A percentile compares a stretch with the other conserved stretches of the same genome.
These are phyloP conservation scores for Fagopyrum tataricum DNA, from an alignment of 148 eudicot genomes.

Conservation along the genomic window DNA sequence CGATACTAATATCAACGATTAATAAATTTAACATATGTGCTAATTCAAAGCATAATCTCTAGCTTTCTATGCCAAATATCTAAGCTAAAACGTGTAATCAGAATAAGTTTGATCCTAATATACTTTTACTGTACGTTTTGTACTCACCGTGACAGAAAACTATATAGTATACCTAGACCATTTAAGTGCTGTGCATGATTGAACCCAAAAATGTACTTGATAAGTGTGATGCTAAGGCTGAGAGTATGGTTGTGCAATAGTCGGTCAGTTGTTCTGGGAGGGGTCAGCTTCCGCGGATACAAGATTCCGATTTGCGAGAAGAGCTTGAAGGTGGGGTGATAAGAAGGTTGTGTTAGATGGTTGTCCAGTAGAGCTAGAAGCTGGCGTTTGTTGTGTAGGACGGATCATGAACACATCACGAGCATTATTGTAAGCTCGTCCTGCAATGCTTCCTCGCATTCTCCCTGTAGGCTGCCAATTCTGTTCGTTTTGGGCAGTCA, in stretches of 20 bases:
- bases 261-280: background rate
- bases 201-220: background rate
- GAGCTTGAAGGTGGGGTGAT: background rate
- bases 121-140: no score
- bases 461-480: constrained; percentile 10
- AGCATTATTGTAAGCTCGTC: constrained; percentile 1
- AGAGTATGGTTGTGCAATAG: background rate
- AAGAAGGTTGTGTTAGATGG: background rate
- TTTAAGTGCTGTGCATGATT: background rate
- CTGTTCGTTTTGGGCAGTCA: background rate
- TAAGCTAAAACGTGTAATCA: no score
- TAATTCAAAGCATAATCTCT: no score
- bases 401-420: background rate
- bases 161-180: background rate
- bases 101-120: no score
- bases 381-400: background rate
- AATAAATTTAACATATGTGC: no score
- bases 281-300: background rate
- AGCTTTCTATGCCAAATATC: no score
- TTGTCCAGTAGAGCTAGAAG: background rate
- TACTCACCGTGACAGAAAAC: background rate
- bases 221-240: background rate
- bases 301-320: background rate
- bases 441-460: constrained; percentile 13
- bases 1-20: no score